These are phyloP conservation scores for Penicillium lividum DNA, from an alignment of 495 filamentous ascomycete genomes.

Conservation along the genomic window DNA sequence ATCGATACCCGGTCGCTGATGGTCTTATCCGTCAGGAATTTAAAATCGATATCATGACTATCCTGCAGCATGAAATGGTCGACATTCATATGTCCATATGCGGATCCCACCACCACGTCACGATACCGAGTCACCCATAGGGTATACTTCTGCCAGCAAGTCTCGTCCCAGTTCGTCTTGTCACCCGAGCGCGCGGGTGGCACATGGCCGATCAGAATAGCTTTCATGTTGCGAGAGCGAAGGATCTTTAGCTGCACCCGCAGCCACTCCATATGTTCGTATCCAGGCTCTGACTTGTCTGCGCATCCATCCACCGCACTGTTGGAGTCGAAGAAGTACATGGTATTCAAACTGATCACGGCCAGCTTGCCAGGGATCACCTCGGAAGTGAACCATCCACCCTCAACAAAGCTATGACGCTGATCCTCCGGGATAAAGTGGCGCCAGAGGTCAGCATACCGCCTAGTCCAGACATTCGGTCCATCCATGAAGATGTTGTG, in stretches of 20 bases:
- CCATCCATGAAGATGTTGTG: constrained; percentile 90
- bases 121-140: constrained; percentile 87
- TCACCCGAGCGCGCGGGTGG: constrained; percentile 80
- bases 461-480: constrained; percentile 79
- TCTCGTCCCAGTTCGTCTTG: constrained; percentile 88
- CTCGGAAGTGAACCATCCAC: constrained; percentile 93
- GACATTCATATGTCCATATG: constrained; percentile 98
- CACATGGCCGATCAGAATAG: constrained; percentile 91
- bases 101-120: constrained; percentile 75
- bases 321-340: constrained; percentile 95
- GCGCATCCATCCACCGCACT: constrained; percentile 88
- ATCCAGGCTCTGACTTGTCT: constrained; percentile 75
- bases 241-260: constrained; percentile 85
- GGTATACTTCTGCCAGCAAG: constrained; percentile 98
- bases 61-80: constrained; percentile 97
- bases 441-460: constrained; percentile 73
- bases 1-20: constrained; percentile 45
- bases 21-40: constrained; percentile 11
- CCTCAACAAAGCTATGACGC: constrained; percentile 85
- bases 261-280: constrained; percentile 95
- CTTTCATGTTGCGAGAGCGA: constrained; percentile 85
- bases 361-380: constrained; percentile 85
- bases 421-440: constrained; percentile 91
- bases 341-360: constrained; percentile 92
- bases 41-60: constrained; percentile 67